Evolutionary conservation across 495 filamentous ascomycete genomes (phyloP).

Genomic region (Penicillium salamii): DNA sequence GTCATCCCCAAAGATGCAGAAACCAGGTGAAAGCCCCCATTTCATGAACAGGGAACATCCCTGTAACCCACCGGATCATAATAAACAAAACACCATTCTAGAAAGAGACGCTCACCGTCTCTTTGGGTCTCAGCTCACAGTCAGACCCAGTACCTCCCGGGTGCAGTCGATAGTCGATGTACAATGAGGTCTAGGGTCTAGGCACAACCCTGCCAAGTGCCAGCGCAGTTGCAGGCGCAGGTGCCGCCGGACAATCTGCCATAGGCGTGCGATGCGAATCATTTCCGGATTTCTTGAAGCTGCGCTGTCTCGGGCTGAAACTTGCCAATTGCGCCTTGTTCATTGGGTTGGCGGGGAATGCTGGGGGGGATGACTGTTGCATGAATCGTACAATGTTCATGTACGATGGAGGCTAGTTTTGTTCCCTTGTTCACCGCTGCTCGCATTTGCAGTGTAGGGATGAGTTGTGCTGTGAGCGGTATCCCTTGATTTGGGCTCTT

Average conservation of each 20-base stretch:
- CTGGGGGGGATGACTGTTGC: not conserved
- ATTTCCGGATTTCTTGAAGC: not conserved
- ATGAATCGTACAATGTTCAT: not conserved
- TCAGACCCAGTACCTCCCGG: not conserved
- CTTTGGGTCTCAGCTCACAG: not conserved
- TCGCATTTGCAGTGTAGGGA: not conserved
- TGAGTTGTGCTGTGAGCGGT: not conserved
- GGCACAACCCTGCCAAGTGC: slow-evolving; percentile 1
- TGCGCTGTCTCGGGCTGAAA: not conserved
- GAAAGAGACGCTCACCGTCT: slow-evolving; percentile 2
- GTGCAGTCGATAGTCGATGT: slow-evolving; percentile 2
- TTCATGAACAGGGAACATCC: not conserved
- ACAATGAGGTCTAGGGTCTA: too few species aligned
- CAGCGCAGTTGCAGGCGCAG: not conserved
- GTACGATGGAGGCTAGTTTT: not conserved
- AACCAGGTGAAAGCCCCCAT: not conserved
- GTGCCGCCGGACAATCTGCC: not conserved
- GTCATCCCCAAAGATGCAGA: not conserved
- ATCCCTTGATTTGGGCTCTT: slow-evolving; percentile 10
- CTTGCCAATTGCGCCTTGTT: not conserved
- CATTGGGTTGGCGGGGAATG: not conserved
- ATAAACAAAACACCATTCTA: not conserved
- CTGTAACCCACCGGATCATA: not conserved
- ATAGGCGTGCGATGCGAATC: too few species aligned
- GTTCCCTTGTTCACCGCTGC: slow-evolving; percentile 1